phyloP scores from a whole-genome alignment of 2,329 filamentous ascomycete genomes.

The Arthrinium puccinioides region DNA sequence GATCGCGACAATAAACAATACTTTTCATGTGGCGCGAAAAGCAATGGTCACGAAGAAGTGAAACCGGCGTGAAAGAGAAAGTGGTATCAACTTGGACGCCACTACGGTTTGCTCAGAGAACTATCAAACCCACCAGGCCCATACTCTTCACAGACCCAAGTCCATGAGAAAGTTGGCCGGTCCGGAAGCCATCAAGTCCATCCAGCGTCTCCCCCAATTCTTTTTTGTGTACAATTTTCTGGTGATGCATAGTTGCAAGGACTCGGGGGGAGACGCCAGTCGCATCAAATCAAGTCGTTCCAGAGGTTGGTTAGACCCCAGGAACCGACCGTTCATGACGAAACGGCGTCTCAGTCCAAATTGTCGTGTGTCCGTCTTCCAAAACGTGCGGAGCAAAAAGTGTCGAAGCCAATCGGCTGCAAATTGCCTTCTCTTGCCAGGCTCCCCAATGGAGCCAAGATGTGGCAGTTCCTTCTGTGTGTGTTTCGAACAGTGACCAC shows the following conservation, averaged over 20 bases:
- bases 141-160: neutral
- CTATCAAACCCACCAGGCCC: conserved; percentile 18
- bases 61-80: conserved; percentile 20
- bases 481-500: neutral
- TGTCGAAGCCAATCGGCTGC: neutral
- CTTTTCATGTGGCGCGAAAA: too few species aligned
- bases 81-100: conserved; percentile 10
- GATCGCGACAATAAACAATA: too few species aligned
- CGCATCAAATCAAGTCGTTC: neutral
- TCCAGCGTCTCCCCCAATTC: conserved; percentile 15
- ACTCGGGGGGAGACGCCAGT: neutral
- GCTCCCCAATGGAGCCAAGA: too few species aligned
- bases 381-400: neutral
- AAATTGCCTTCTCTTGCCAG: neutral
- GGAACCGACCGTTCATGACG: neutral
- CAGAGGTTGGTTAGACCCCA: neutral
- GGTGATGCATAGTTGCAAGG: conserved; percentile 7
- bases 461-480: too few species aligned
- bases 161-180: conserved; percentile 9
- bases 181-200: conserved; percentile 16
- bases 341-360: neutral
- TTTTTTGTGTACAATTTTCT: conserved; percentile 14
- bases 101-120: conserved; percentile 17
- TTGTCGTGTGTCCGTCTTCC: conserved; percentile 1
- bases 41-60: too few species aligned